These are phyloP conservation scores for Mallotus repandus DNA, from an alignment of 441 rosid genomes.

Conservation along the genomic window DNA sequence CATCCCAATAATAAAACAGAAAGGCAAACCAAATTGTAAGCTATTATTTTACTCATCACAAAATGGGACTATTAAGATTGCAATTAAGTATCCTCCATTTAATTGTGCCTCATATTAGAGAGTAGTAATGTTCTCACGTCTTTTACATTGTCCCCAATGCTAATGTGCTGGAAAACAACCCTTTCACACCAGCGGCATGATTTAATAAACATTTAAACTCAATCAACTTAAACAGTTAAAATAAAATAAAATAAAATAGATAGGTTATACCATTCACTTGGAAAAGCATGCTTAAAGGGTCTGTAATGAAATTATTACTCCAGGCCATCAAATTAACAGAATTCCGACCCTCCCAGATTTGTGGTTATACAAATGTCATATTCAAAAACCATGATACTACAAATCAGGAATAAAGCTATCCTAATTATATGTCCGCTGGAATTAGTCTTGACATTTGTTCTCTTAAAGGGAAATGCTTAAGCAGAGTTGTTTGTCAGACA, in stretches of 20 bases:
- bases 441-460: neutral
- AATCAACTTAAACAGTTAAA: neutral
- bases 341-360: constrained; percentile 6
- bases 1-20: constrained; percentile 6
- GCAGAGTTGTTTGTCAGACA: neutral
- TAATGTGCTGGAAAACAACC: neutral
- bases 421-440: neutral
- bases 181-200: neutral
- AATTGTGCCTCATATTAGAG: neutral
- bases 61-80: constrained; percentile 8
- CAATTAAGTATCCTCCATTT: neutral
- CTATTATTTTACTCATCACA: neutral
- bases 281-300: neutral
- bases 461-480: neutral
- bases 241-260: neutral
- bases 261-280: neutral
- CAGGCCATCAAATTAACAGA: constrained; percentile 5
- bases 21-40: neutral
- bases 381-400: neutral
- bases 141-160: neutral
- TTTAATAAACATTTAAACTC: neutral
- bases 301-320: neutral
- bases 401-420: neutral
- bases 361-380: neutral
- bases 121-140: neutral